Evolutionary conservation across 2,329 filamentous ascomycete species (phyloP).

Genomic region (Aspergillus puulaauensis): DNA sequence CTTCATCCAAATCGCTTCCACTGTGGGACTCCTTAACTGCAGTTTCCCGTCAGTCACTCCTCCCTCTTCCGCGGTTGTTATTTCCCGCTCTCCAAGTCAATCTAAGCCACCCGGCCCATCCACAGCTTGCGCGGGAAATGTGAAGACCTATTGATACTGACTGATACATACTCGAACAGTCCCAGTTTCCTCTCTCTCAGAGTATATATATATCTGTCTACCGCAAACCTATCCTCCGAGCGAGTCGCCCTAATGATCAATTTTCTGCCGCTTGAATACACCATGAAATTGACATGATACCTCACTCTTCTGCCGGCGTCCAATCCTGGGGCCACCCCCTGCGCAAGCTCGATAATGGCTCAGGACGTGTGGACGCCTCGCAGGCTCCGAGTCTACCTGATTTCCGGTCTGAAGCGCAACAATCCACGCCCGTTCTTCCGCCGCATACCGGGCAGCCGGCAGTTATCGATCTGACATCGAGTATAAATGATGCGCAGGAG

Average conservation of each 20-base stretch:
- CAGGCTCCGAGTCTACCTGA: constrained; percentile 24
- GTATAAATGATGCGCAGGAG: constrained; percentile 31
- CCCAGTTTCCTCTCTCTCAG: background rate
- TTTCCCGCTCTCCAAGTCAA: constrained; percentile 4
- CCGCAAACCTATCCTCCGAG: background rate
- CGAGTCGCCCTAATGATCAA: constrained; percentile 21
- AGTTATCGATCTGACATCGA: constrained; percentile 38
- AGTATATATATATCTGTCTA: background rate
- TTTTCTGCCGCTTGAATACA: constrained; percentile 27
- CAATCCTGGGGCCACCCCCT: constrained; percentile 39
- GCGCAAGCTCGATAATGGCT: constrained; percentile 31
- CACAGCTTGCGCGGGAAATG: background rate
- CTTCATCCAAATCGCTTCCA: background rate
- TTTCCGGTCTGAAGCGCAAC: constrained; percentile 24
- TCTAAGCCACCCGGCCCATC: background rate
- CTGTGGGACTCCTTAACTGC: constrained; percentile 10
- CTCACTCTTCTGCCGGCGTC: constrained; percentile 40
- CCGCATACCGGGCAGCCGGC: constrained; percentile 27
- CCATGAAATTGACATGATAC: constrained; percentile 43
- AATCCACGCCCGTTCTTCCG: constrained; percentile 23
- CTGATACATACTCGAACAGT: background rate
- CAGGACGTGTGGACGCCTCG: constrained; percentile 27
- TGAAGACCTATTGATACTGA: background rate
- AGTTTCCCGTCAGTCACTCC: constrained; percentile 1
- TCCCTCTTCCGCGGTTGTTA: constrained; percentile 12